Conservation (phyloP, 306 rosid genomes). For the Myrica gale region DNA sequence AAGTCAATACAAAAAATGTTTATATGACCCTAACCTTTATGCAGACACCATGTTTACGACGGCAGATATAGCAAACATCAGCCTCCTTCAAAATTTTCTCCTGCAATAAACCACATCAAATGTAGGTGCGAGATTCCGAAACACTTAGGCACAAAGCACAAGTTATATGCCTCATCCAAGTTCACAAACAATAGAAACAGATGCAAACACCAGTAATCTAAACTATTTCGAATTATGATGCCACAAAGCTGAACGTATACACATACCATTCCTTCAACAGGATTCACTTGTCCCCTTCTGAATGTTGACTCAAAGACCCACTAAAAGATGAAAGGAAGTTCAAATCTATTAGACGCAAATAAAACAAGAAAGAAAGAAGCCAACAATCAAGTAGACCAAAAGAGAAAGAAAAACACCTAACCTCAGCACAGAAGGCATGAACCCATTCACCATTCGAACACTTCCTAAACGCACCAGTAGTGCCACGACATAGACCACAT, state of each 20-base stretch:
- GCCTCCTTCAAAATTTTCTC: conserved; percentile 56
- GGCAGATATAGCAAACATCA: conserved; percentile 72
- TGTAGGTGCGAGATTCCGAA: background rate
- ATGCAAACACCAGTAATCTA: background rate
- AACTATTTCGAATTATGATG: conserved; percentile 1
- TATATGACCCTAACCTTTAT: conserved; percentile 56
- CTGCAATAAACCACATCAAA: conserved; percentile 42
- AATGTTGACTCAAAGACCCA: conserved; percentile 88
- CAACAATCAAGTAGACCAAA: conserved; percentile 4
- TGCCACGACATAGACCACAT: conserved; percentile 91
- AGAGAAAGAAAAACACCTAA: conserved; percentile 21
- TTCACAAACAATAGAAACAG: background rate
- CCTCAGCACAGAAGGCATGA: conserved; percentile 99
- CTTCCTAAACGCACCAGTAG: conserved; percentile 91
- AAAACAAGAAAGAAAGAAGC: conserved; percentile 8
- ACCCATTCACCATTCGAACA: conserved; percentile 92
- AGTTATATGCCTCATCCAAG: conserved; percentile 5
- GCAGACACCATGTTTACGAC: conserved; percentile 71
- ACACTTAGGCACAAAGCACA: background rate
- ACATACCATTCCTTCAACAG: conserved; percentile 88
- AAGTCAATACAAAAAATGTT: conserved; percentile 12
- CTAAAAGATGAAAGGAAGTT: conserved; percentile 38
- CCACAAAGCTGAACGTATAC: conserved; percentile 13
- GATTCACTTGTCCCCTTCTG: conserved; percentile 78
- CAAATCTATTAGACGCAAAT: conserved; percentile 9